These are phyloP conservation scores for Achaetomium macrosporum DNA, from an alignment of 2,329 filamentous ascomycete species.

Conservation along the genomic window DNA sequence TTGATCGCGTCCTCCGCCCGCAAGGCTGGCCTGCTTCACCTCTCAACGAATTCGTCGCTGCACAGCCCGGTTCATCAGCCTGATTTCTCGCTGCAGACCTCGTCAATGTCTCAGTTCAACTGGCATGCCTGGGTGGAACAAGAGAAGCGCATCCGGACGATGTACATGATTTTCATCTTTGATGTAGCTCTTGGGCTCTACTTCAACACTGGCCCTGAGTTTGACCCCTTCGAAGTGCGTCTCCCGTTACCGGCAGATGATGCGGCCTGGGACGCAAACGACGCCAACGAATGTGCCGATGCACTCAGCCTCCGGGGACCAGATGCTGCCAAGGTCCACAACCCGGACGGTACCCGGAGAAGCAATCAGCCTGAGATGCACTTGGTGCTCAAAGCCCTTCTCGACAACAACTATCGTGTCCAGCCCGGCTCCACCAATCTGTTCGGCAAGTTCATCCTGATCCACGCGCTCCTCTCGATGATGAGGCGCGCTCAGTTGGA, in stretches of 20 bases:
- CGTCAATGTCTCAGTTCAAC: constrained; percentile 50
- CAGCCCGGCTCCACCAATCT: constrained; percentile 62
- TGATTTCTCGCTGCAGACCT: constrained; percentile 39
- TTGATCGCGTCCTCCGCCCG: constrained; percentile 52
- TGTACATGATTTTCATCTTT: constrained; percentile 59
- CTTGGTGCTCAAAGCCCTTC: constrained; percentile 54
- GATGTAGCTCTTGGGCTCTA: constrained; percentile 63
- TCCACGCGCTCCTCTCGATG: constrained; percentile 62
- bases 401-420: constrained; percentile 54
- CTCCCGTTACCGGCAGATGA: constrained; percentile 68
- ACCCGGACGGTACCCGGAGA: constrained; percentile 57
- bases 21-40: constrained; percentile 49
- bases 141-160: constrained; percentile 59
- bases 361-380: constrained; percentile 60
- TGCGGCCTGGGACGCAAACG: constrained; percentile 64
- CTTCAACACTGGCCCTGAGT: constrained; percentile 61
- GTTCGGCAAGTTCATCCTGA: constrained; percentile 67
- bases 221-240: constrained; percentile 58
- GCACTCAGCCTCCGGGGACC: constrained; percentile 59
- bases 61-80: constrained; percentile 58
- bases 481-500: constrained; percentile 43
- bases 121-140: constrained; percentile 66
- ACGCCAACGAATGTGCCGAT: constrained; percentile 53
- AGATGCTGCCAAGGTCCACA: constrained; percentile 47
- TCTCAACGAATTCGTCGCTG: constrained; percentile 43